Evolutionary conservation across 495 filamentous ascomycete genomes (phyloP), one percentile per base, ranked within the genome.

Genomic region (Podospora pseudopauciseta): DNA sequence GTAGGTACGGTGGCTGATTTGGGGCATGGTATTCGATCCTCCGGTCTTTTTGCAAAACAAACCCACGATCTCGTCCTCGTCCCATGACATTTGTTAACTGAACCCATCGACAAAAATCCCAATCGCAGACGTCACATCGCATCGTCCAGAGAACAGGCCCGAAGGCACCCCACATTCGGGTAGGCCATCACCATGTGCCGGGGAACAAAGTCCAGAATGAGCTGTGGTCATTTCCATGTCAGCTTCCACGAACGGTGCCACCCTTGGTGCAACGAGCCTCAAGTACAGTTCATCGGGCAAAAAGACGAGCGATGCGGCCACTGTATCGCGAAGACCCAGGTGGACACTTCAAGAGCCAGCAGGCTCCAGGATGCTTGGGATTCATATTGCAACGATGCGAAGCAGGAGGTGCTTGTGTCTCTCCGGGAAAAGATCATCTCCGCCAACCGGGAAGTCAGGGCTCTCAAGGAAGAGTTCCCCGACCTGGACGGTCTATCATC

Each of bases 181-280:
- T 5, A 49, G 9, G 23, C 5, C 55, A 58, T 58, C 55, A 58
- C 18, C 55, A 58, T 58, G 55, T 58, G 55, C 19, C 1, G 13
- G 55, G n/a, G n/a, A 26, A 58, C 55, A 58, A 20, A 58, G n/a
- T 58, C 55, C 5, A 49, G 39, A 49, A 58, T 58, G 55, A 20
- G 55, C 7, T 58, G 55, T 4, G 55, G 55, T 23, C 55, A 58
- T 19, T 58, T 26, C 23, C 23, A 20, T 26, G 18, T 58, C 55
- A 26, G 6, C 6, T 58, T 58, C 55, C n/a, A 19, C 55, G 55
- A 58, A 58, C n/a, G 55, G 23, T 58, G 55, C 18, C 2, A 58
- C n/a, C 4, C n/a, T n/a, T 19, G 23, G n/a, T 58, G 55, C 55
- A 58, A 23, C 7, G 55, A 58, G n/a, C 55, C 55, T 18, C 19